Evolutionary conservation across 345 rosid species (phyloP), one percentile per base, ranked within the genome.

Genomic region (Carallia brachiata): DNA sequence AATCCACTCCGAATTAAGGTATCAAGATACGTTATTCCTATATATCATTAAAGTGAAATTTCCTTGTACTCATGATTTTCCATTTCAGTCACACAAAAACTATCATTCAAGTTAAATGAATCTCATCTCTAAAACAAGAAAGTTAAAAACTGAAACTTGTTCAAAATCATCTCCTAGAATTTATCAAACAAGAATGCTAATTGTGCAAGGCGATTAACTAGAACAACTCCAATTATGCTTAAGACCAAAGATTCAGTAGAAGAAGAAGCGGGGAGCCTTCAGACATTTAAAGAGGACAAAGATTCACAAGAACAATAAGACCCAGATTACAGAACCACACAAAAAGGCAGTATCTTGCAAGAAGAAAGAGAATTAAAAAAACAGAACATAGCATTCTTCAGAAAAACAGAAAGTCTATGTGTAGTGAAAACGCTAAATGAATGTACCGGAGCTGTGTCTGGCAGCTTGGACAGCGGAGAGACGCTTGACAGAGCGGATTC

Each of bases 401-500:
- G 23, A 23, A 23, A 23, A 50, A 12, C 12, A 44, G 13, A 12
- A 23, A 32, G 34, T 32, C 34, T 32, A 4, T 32, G 4, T 4
- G 34, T 32, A 59, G 23, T n/a, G 32, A 40, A 44, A 59, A 39
- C 6, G 62, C 32, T 8, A 40, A 36, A 67, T 62, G 69, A 36
- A 65, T 62, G 65, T 70, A 82, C 82, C 81, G 36, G 73, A 63
- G 71, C 12, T 39, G 67, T 76, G 73, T 44, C 78, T 61, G 60
- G 82, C 36, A 67, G 81, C 73, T n/a, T 70, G 86, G 56, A 74
- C 28, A 63, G 67, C 65, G 63, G 84, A 76, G 69, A 76, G 30
- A 56, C 75, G 80, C 79, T 77, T 82, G 72, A 79, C 52, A 36
- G 85, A 76, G 77, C 55, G 77, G 36, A 67, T 68, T 66, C 86